Evolutionary conservation across 805 yeast species (phyloP).

Genomic region (Candida manassasensis): DNA sequence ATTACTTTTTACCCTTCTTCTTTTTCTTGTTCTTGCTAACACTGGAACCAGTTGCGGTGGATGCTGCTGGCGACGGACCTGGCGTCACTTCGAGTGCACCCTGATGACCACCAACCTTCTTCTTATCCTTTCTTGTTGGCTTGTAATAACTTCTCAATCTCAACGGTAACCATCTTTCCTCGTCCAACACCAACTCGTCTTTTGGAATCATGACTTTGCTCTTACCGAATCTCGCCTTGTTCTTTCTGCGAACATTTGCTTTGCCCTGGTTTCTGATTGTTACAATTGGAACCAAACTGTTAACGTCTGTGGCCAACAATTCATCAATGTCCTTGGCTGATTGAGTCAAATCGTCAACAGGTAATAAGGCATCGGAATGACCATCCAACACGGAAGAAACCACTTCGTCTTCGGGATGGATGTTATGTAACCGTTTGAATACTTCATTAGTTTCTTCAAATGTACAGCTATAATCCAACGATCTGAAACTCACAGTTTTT

Average conservation of each 20-base stretch:
- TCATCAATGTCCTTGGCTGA: conserved; percentile 20
- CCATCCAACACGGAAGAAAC: conserved; percentile 18
- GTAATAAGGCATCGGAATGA: conserved; percentile 15
- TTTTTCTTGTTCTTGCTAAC: conserved; percentile 17
- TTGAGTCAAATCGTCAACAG: conserved; percentile 18
- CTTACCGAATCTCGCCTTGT: conserved; percentile 27
- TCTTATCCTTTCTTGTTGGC: conserved; percentile 62
- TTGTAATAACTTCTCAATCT: conserved; percentile 80
- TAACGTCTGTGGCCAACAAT: conserved; percentile 28
- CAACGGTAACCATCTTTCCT: conserved; percentile 88
- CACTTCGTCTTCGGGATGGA: conserved; percentile 21
- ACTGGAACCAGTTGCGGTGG: conserved; percentile 7
- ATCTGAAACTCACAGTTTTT: conserved; percentile 28
- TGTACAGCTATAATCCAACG: conserved; percentile 13
- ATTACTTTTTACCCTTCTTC: conserved; percentile 23
- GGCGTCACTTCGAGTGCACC: conserved; percentile 20
- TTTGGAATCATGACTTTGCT: conserved; percentile 23
- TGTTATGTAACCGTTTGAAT: conserved; percentile 17
- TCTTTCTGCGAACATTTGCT: conserved; percentile 11
- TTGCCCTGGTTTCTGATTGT: background rate
- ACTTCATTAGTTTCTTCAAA: conserved; percentile 13
- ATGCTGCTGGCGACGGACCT: conserved; percentile 8
- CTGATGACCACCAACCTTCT: conserved; percentile 21
- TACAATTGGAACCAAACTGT: conserved; percentile 18
- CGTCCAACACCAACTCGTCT: conserved; percentile 28